A percentile compares a stretch with the other conserved stretches of the same genome.
Evolutionary conservation across 169 alveolate genomes (phyloP).

Genomic region (Babesia gibsoni): DNA sequence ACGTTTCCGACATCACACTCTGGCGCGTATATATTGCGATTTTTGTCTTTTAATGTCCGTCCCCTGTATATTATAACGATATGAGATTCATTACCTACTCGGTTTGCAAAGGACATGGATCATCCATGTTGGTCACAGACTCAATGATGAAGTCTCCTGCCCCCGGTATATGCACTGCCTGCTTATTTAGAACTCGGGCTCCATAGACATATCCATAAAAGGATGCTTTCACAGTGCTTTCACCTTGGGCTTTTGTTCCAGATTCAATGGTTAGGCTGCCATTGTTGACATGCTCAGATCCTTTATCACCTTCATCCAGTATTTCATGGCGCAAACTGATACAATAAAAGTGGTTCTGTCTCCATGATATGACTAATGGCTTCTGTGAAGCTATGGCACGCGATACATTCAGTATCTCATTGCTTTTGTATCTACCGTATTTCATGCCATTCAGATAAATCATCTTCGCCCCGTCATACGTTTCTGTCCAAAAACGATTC

Average conservation of each 20-base stretch:
- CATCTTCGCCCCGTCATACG: slow-evolving; percentile 97
- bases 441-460: slow-evolving; percentile 94
- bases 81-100: slow-evolving; percentile 38
- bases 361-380: slow-evolving; percentile 89
- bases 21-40: slow-evolving; percentile 96
- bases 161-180: slow-evolving; percentile 87
- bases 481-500: slow-evolving; percentile 96
- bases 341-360: slow-evolving; percentile 95
- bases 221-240: slow-evolving; percentile 71
- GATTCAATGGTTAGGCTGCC: slow-evolving; percentile 13
- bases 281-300: background rate
- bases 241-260: slow-evolving; percentile 36
- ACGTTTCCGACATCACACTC: slow-evolving; percentile 94
- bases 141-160: slow-evolving; percentile 84
- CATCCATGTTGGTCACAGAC: slow-evolving; percentile 74
- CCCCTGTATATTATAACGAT: slow-evolving; percentile 71
- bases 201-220: slow-evolving; percentile 95
- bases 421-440: slow-evolving; percentile 89
- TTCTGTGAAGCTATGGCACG: slow-evolving; percentile 93
- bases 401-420: slow-evolving; percentile 92
- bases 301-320: slow-evolving; percentile 19
- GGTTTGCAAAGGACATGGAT: slow-evolving; percentile 84
- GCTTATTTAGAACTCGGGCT: slow-evolving; percentile 84
- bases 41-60: slow-evolving; percentile 91
- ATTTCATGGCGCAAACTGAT: slow-evolving; percentile 92